These are phyloP conservation scores for Cucumis hystrix DNA, from an alignment of 306 rosid genomes.

Conservation along the genomic window DNA sequence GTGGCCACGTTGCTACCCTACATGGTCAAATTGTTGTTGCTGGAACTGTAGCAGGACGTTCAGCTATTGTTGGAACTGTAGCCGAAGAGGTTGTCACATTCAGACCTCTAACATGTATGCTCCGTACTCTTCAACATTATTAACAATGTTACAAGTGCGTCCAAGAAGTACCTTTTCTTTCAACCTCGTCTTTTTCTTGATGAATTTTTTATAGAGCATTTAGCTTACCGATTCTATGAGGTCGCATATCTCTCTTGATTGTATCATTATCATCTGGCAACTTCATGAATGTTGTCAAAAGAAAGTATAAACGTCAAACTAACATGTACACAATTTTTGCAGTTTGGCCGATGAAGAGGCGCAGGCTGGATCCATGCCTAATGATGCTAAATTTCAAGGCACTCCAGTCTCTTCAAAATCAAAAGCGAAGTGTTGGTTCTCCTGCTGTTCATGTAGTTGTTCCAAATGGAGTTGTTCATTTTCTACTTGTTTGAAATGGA, in stretches of 20 bases:
- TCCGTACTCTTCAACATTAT: conserved; percentile 15
- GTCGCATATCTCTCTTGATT: neutral
- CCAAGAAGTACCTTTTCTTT: neutral
- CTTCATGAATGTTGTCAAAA: neutral
- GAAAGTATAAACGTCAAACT: neutral
- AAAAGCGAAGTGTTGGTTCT: conserved; percentile 14
- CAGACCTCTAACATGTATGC: conserved; percentile 27
- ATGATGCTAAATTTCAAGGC: conserved; percentile 8
- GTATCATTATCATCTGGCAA: neutral
- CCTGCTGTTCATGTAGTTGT: conserved; percentile 10
- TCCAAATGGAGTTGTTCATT: neutral
- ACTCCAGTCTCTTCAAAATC: conserved; percentile 3
- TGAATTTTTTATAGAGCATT: neutral
- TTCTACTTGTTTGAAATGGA: neutral
- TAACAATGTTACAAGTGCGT: neutral
- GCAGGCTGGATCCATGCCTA: conserved; percentile 5
- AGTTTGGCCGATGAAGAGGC: conserved; percentile 29
- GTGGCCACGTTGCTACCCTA: conserved; percentile 16
- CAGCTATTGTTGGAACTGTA: conserved; percentile 27
- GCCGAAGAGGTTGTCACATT: conserved; percentile 13
- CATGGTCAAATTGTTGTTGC: conserved; percentile 19
- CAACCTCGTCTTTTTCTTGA: conserved; percentile 5
- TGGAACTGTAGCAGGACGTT: conserved; percentile 21
- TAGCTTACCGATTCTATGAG: neutral
- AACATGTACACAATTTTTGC: neutral